phyloP scores from a whole-genome alignment of 805 yeast species.

The Saccharomycopsis sp. region DNA sequence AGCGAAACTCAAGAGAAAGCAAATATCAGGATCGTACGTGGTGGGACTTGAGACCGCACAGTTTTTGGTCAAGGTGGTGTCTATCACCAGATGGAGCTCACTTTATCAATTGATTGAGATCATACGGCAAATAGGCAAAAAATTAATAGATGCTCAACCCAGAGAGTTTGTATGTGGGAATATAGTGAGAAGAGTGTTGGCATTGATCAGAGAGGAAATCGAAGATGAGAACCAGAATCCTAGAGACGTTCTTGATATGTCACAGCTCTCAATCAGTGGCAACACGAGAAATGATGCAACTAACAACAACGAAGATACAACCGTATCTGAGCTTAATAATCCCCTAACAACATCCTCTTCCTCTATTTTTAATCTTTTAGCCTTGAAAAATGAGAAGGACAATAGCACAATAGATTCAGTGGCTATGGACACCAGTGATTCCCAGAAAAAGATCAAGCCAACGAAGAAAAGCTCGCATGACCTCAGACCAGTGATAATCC shows the following conservation, averaged over 20 bases:
- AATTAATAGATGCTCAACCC: slow-evolving; percentile 75
- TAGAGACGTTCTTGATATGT: slow-evolving; percentile 23
- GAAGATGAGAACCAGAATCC: slow-evolving; percentile 39
- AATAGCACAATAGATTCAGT: slow-evolving; percentile 18
- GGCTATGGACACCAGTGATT: slow-evolving; percentile 21
- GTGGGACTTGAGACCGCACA: slow-evolving; percentile 88
- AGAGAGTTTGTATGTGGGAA: slow-evolving; percentile 86
- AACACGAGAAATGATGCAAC: not conserved
- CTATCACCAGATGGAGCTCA: slow-evolving; percentile 82
- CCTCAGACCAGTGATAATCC: slow-evolving; percentile 77
- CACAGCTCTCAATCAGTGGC: not conserved
- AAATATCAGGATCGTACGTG: slow-evolving; percentile 69
- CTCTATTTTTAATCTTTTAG: not conserved
- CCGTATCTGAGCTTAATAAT: slow-evolving; percentile 19
- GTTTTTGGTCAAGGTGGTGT: slow-evolving; percentile 76
- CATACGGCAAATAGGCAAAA: slow-evolving; percentile 66
- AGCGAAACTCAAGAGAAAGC: slow-evolving; percentile 68
- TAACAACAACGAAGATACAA: slow-evolving; percentile 11
- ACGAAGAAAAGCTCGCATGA: slow-evolving; percentile 34
- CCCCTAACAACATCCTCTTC: not conserved
- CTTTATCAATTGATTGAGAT: slow-evolving; percentile 65
- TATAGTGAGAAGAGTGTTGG: slow-evolving; percentile 81
- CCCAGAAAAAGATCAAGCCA: slow-evolving; percentile 24
- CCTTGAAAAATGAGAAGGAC: slow-evolving; percentile 5
- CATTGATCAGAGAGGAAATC: slow-evolving; percentile 80